Evolutionary conservation across 2,329 filamentous ascomycete species (phyloP), one percentile per base, ranked within the genome.

Genomic region (Chrysosphaeria jannelii): DNA sequence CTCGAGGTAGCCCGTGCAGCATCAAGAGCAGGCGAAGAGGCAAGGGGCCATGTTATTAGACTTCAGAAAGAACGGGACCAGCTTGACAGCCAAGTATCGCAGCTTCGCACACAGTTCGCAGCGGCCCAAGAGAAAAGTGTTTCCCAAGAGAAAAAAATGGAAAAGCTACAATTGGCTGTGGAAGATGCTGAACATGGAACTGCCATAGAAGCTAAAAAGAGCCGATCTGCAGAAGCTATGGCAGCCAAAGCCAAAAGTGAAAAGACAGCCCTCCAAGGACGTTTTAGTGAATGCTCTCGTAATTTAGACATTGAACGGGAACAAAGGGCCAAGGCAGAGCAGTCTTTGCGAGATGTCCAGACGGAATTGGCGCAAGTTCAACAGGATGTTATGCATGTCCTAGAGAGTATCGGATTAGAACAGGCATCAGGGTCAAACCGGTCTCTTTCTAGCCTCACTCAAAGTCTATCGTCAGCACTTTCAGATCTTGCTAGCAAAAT

Each of bases 111-210:
- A 34, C 75, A 91, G 39, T 54, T 91, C 8, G 76, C 71, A 27
- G 79, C 91, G 33, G 57, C 72, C 5, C 81, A 91, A 35, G 45
- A 91, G 13, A 64, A 64, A 5, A 64, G 89, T 31, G 71, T 71
- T 0, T 71, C 74, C 1, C 47, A 91, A 6, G 78, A 91, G 41
- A 93, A 93, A 50, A 76, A 85, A 41, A 71, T 85, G 24, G 81
- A 93, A 44, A 91, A 91, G 44, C 53, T 93, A 14, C 62, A 78
- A 24, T 56, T 93, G 20, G 78, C 59, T 35, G 46, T 93, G 6
- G 81, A 97, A 40, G 81, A 97, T 40, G 51, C 91, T 17, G 89
- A 76, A 34, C 81, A 93, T 35, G 78, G 93, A 42, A 58, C 91
- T 25, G 71, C 72, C 23, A 60, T 78, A 14, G 81, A 91, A 44